Evolutionary conservation across 768 basidiomycete genomes (phyloP).

Genomic region (Pisolithus marmoratus): DNA sequence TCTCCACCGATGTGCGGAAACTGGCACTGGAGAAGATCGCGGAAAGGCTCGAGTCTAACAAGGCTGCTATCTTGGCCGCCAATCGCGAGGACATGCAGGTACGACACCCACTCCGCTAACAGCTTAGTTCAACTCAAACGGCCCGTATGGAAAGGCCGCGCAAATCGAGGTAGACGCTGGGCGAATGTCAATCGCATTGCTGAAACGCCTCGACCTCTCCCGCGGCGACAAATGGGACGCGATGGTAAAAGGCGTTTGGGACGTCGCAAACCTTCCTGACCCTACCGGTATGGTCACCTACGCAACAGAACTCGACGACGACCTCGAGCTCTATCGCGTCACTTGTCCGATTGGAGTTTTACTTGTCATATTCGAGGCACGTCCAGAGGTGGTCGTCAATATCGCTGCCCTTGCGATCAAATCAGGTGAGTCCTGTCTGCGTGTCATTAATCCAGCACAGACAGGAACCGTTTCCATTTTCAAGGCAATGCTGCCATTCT

Average conservation of each 20-base stretch:
- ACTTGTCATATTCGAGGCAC: conserved; percentile 93
- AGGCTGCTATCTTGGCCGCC: conserved; percentile 67
- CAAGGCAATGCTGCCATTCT: conserved; percentile 94
- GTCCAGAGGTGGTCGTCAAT: conserved; percentile 97
- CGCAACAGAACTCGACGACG: conserved; percentile 84
- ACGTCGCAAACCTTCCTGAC: conserved; percentile 81
- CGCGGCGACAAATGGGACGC: conserved; percentile 87
- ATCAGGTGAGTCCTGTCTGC: conserved; percentile 56
- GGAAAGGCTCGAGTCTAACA: conserved; percentile 56
- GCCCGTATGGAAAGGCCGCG: conserved; percentile 50
- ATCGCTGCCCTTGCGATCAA: conserved; percentile 96
- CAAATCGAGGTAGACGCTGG: conserved; percentile 74
- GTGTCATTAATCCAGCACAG: background rate
- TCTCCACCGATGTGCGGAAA: conserved; percentile 62
- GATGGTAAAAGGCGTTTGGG: conserved; percentile 85
- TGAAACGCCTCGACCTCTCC: conserved; percentile 80
- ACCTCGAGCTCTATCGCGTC: conserved; percentile 84
- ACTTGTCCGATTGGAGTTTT: conserved; percentile 96
- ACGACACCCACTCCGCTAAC: conserved; percentile 8
- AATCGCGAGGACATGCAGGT: conserved; percentile 81
- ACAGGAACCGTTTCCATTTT: background rate
- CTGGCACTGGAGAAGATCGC: conserved; percentile 68
- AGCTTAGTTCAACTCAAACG: conserved; percentile 1
- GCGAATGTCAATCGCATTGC: conserved; percentile 72
- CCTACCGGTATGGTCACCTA: conserved; percentile 86